These are phyloP conservation scores for Malus hybrid DNA, from an alignment of 331 rosid species.

Conservation along the genomic window DNA sequence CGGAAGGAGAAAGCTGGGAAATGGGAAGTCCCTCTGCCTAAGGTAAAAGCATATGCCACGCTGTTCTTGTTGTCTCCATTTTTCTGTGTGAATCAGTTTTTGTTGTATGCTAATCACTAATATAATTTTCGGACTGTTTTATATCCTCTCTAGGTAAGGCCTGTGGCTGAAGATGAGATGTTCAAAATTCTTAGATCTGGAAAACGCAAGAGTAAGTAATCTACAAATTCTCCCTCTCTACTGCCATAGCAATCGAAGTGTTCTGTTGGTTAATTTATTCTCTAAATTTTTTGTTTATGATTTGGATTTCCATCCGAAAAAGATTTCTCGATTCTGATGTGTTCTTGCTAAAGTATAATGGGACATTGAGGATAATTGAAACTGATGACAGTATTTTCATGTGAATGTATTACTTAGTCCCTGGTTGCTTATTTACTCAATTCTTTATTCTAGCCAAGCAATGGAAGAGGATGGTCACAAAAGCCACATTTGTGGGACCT, in stretches of 20 bases:
- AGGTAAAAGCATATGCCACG: constrained; percentile 27
- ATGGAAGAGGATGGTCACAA: constrained; percentile 97
- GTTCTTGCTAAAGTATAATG: background rate
- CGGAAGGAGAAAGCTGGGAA: constrained; percentile 95
- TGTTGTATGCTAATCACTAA: background rate
- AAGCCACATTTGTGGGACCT: constrained; percentile 94
- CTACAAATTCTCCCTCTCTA: background rate
- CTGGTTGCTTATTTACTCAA: background rate
- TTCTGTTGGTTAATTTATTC: background rate
- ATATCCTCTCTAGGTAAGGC: constrained; percentile 51
- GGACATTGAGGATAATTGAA: background rate
- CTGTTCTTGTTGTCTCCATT: background rate
- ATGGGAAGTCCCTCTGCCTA: constrained; percentile 96
- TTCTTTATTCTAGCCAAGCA: constrained; percentile 60
- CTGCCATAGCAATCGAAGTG: background rate
- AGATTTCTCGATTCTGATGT: background rate
- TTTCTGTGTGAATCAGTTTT: background rate
- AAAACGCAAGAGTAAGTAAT: constrained; percentile 70
- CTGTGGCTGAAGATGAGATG: constrained; percentile 93
- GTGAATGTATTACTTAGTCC: background rate
- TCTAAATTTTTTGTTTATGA: background rate
- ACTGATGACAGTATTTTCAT: background rate
- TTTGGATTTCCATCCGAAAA: background rate
- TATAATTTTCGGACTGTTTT: background rate
- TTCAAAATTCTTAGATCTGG: constrained; percentile 81